Evolutionary conservation across 2,329 filamentous ascomycete species (phyloP), one percentile per base, ranked within the genome.

Genomic region (Pyricularia sp.): DNA sequence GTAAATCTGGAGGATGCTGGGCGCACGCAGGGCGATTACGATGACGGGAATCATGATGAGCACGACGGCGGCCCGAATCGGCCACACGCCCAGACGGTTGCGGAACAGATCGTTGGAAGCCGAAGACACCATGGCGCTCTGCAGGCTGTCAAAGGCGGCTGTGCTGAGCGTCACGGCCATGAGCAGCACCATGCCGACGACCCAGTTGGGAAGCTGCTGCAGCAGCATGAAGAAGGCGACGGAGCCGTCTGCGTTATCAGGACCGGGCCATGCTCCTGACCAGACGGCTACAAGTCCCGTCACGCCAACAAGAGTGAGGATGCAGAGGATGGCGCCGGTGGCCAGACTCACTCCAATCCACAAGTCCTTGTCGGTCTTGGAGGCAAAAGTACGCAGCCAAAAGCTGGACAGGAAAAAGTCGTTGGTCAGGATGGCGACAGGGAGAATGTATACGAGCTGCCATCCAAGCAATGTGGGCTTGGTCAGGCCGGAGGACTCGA

Each of bases 331-430:
- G 28, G 82, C 83, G 3, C 87, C 79, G 9, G 85, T 85, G 23
- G 92, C 91, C 66, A 92, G 82, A n/a, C 85, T 85, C 33, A 92
- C 85, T 66, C 92, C 92, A 68, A 94, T 82, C 82, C 87, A 89
- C 7, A 95, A 85, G 75, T 94, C 92, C 74, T 85, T 89, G 82
- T 95, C 92, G 0, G 90, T 92, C 77, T 86, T 90, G 67, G 91
- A 91, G 23, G 92, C 90, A 75, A 95, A 95, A 5, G 92, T 92
- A 67, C 92, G 89, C 77, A 94, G 86, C 92, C 92, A 95, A 79
- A 92, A 93, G 72, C 88, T 90, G 36, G 91, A 92, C 63, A 95
- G 82, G 81, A 95, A 95, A 82, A 95, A 94, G 81, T 94, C 89
- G 80, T 94, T 95, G 70, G 92, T 94, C 69, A 94, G 76, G 72